Base-by-base conservation (phyloP, 2,329 filamentous ascomycete species). In the Hymenoscyphus linearis region DNA sequence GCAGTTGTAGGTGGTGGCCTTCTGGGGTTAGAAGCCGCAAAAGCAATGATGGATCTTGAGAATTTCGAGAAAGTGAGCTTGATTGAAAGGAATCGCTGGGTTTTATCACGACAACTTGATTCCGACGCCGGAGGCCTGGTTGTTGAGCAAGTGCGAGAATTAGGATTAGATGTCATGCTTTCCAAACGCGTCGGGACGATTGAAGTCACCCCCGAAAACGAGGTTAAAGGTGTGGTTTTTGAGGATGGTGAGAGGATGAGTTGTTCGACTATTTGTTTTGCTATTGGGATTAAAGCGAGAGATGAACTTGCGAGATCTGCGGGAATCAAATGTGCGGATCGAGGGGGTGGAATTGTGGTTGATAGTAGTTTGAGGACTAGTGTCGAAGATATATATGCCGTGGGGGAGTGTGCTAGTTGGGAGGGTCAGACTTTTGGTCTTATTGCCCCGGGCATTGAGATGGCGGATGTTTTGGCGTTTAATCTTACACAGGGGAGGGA, bases 321-420 rank as follows among this genome's bases (percentile, higher is more conserved):
- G 0, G 89, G 89, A 14, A 87, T 96, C 68, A 82, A 83, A 63
- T 91, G 88, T 59, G 86, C 87, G 0, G 84, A 87, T 64, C 79
- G 88, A 35, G 88, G 89, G 13, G 89, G 90, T 56, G 90, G 90
- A n/a, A 85, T 93, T 59, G 81, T 93, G 31, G 66, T 71, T 16
- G 60, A 62, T 26, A 80, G 83, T 60, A 78, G 84, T 66, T 76
- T 96, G 5, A 80, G 81, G 64, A 96, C 92, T 1, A 95, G 85
- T 35, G 74, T 81, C 3, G 79, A 85, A 0, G 86, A 88, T 65
- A 84, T 96, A 56, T 96, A 95, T 72, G 92, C 92, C 54, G 88
- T 96, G 56, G 93, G 92, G 60, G 93, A 96, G 75, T 96, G 92
- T 69, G 91, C 92, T 4, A 95, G 88, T 76, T 96, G 91, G 90